A percentile compares a stretch with the other conserved stretches of the same genome.
Evolutionary conservation across 139 green algal genomes (phyloP).

Genomic region (Chlorella sp.): DNA sequence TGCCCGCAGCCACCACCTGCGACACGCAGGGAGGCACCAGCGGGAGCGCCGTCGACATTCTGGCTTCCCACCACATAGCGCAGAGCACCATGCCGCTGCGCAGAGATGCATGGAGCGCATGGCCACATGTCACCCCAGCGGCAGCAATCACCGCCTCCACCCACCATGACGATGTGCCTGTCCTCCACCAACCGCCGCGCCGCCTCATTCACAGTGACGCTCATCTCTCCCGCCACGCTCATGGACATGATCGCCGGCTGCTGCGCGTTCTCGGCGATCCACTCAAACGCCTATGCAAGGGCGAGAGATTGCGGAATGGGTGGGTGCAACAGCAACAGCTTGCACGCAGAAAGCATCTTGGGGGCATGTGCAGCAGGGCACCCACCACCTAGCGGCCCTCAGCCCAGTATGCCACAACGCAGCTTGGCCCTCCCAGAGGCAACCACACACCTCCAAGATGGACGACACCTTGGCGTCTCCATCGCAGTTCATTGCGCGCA

Average conservation of each 20-base stretch:
- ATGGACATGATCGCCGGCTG: slow-evolving; percentile 63
- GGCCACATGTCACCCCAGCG: too few species aligned
- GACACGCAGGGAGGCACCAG: slow-evolving; percentile 30
- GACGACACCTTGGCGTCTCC: slow-evolving; percentile 30
- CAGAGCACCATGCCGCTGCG: not conserved
- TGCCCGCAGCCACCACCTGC: slow-evolving; percentile 64
- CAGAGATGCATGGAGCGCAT: too few species aligned
- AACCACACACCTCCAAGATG: slow-evolving; percentile 29
- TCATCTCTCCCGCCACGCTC: slow-evolving; percentile 59
- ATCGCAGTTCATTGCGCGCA: slow-evolving; percentile 47
- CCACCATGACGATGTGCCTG: slow-evolving; percentile 49
- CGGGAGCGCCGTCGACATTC: too few species aligned
- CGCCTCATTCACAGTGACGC: slow-evolving; percentile 62
- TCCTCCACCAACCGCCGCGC: slow-evolving; percentile 45
- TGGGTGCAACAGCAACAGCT: too few species aligned
- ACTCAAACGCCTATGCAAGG: slow-evolving; percentile 53
- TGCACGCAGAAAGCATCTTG: not conserved
- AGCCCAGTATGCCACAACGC: not conserved
- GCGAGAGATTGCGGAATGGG: too few species aligned
- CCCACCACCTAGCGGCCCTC: not conserved
- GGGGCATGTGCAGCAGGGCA: not conserved
- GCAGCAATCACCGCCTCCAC: slow-evolving; percentile 31
- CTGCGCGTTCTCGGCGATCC: slow-evolving; percentile 49
- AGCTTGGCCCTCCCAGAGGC: slow-evolving; percentile 49
- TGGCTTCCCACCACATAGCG: too few species aligned